Evolutionary conservation across 305 asterid genomes (phyloP).

Genomic region (Euphrasia arctica): DNA sequence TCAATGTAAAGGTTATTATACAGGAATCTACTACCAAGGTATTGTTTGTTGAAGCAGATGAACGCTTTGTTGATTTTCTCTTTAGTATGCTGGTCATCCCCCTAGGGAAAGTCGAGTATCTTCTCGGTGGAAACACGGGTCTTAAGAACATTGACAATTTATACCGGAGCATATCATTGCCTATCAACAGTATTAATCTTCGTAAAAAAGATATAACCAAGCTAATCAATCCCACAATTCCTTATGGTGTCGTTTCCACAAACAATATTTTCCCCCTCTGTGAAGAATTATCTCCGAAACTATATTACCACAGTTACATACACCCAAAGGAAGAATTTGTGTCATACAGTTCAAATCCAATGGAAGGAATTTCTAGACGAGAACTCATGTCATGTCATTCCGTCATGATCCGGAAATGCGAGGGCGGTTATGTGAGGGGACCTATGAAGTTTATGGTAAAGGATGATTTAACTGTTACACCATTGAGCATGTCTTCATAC

Average conservation of each 20-base stretch:
- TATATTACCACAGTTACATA: too few relatives aligned
- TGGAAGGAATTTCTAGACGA: too few relatives aligned
- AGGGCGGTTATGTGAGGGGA: background rate
- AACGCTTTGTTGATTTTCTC: conserved; percentile 28
- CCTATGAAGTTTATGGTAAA: background rate
- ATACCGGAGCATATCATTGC: conserved; percentile 4
- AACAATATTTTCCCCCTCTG: background rate
- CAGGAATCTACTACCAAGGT: conserved; percentile 19
- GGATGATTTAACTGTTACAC: conserved; percentile 5
- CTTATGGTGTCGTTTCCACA: background rate
- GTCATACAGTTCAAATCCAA: too few relatives aligned
- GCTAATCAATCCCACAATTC: background rate
- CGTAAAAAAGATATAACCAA: background rate
- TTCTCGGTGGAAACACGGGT: conserved; percentile 8
- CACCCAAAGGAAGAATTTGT: too few relatives aligned
- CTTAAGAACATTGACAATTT: conserved; percentile 22
- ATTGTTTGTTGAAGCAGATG: conserved; percentile 16
- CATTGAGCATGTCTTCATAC: background rate
- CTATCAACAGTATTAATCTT: background rate
- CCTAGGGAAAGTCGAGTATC: conserved; percentile 15
- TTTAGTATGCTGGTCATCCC: conserved; percentile 23
- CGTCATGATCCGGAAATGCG: background rate
- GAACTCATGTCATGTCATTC: too few relatives aligned
- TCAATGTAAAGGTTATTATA: conserved; percentile 1
- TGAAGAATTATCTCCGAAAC: background rate